Percentiles rank a stretch among this genome's conserved stretches.
Conservation (phyloP, 768 basidiomycete genomes). For the Russula brevipes region DNA sequence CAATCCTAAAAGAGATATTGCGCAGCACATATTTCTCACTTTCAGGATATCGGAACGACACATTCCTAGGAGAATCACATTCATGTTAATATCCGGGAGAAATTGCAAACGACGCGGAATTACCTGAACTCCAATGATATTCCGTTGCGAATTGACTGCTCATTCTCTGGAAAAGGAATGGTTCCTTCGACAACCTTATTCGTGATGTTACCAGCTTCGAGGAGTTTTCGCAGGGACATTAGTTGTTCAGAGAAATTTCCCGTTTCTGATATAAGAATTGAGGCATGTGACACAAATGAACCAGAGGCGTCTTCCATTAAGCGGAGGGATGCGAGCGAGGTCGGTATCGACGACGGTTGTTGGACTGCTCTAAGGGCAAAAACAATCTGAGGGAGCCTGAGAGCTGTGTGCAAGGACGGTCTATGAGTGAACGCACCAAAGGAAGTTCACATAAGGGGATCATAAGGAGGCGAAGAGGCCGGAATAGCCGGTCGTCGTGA, state of each 20-base stretch:
- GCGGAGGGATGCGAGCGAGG: slow-evolving; percentile 34
- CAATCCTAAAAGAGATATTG: slow-evolving; percentile 65
- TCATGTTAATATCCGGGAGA: slow-evolving; percentile 19
- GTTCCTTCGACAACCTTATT: slow-evolving; percentile 55
- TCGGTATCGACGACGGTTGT: slow-evolving; percentile 24
- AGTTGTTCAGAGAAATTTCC: slow-evolving; percentile 52
- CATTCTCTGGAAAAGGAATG: slow-evolving; percentile 34
- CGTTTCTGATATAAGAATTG: slow-evolving; percentile 48
- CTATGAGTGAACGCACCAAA: slow-evolving; percentile 7
- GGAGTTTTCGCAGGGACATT: slow-evolving; percentile 51
- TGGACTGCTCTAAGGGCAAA: slow-evolving; percentile 25
- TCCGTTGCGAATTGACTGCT: slow-evolving; percentile 16
- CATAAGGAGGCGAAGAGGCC: slow-evolving; percentile 1
- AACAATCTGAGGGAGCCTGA: slow-evolving; percentile 14
- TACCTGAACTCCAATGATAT: slow-evolving; percentile 63
- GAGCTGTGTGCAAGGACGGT: neutral
- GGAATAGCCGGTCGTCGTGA: neutral
- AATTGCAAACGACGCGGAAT: slow-evolving; percentile 9
- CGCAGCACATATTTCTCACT: slow-evolving; percentile 47
- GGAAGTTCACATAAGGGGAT: slow-evolving; percentile 17
- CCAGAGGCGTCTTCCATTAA: slow-evolving; percentile 50
- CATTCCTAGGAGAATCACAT: slow-evolving; percentile 43
- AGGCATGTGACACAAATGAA: slow-evolving; percentile 46
- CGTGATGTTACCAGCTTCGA: slow-evolving; percentile 55
- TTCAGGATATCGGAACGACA: slow-evolving; percentile 66